Conservation (phyloP, 2,329 filamentous ascomycete species). For the Fusarium foetens region DNA sequence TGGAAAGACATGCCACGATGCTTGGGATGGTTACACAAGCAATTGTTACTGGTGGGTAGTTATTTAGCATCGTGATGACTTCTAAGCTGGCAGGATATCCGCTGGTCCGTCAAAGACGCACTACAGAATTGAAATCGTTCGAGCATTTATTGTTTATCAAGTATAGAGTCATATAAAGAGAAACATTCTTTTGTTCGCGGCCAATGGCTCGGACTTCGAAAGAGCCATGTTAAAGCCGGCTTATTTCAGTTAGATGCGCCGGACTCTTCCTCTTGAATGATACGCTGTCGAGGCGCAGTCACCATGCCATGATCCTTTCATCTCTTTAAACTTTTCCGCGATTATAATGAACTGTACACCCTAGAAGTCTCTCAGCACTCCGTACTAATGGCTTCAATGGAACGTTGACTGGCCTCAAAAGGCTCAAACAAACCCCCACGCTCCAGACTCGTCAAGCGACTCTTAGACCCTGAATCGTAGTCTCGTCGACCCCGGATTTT, state of each 20-base stretch:
- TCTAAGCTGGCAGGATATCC: background rate
- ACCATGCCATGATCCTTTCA: conserved; percentile 4
- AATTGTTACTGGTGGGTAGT: background rate
- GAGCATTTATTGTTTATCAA: background rate
- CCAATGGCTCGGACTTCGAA: background rate
- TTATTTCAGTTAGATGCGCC: background rate
- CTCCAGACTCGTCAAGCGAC: conserved; percentile 13
- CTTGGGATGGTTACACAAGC: conserved; percentile 26
- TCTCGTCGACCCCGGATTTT: conserved; percentile 38
- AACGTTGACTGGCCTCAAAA: conserved; percentile 16
- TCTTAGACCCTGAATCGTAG: conserved; percentile 25
- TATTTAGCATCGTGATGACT: background rate
- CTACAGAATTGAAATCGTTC: background rate
- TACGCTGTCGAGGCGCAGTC: conserved; percentile 27
- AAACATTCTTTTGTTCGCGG: background rate
- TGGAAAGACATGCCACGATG: conserved; percentile 16
- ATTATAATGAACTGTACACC: background rate
- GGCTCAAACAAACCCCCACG: conserved; percentile 31
- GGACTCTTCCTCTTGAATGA: conserved; percentile 10
- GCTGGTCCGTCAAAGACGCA: background rate
- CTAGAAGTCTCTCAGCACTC: background rate
- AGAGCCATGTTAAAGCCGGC: background rate
- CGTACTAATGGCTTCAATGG: background rate
- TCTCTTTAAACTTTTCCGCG: conserved; percentile 13
- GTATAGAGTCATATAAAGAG: background rate